phyloP scores from a whole-genome alignment of 2,329 filamentous ascomycete species.

The Penicillium oxalicum region DNA sequence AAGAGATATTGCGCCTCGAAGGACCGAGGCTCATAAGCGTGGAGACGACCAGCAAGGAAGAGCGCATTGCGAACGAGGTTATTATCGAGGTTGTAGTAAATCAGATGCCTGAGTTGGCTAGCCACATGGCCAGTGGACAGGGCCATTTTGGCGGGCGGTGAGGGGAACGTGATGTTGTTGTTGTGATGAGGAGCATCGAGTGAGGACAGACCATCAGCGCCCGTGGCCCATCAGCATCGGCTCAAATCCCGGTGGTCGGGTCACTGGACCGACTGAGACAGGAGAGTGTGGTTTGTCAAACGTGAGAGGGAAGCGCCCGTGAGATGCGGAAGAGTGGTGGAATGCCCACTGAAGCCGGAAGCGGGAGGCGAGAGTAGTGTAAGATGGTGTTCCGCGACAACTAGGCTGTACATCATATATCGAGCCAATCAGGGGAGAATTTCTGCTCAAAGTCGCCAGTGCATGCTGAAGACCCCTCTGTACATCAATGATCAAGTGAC shows the following conservation, averaged over 20 bases:
- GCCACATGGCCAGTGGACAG: conserved; percentile 51
- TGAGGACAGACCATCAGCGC: conserved; percentile 12
- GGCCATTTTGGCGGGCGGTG: conserved; percentile 45
- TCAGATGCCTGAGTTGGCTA: conserved; percentile 57
- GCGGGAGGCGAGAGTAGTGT: conserved; percentile 10
- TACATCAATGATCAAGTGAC: too few relatives aligned
- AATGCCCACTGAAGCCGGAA: conserved; percentile 22
- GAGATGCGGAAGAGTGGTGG: conserved; percentile 11
- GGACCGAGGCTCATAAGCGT: conserved; percentile 74
- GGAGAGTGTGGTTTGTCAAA: background rate
- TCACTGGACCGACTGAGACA: background rate
- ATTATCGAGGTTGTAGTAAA: conserved; percentile 79
- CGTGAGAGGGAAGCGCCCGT: conserved; percentile 6
- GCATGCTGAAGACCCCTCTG: conserved; percentile 4
- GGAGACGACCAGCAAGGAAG: conserved; percentile 83
- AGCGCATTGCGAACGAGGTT: conserved; percentile 82
- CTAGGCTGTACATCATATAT: conserved; percentile 8
- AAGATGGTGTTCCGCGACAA: conserved; percentile 4
- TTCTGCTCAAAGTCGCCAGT: conserved; percentile 2
- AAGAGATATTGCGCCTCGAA: conserved; percentile 77
- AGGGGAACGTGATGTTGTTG: conserved; percentile 16
- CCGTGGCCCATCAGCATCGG: conserved; percentile 8
- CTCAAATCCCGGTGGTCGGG: background rate
- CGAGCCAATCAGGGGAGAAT: conserved; percentile 2
- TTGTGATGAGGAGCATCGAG: conserved; percentile 5